Evolutionary conservation across 2,329 filamentous ascomycete species (phyloP).

Genomic region (Beauveria rudraprayagi): DNA sequence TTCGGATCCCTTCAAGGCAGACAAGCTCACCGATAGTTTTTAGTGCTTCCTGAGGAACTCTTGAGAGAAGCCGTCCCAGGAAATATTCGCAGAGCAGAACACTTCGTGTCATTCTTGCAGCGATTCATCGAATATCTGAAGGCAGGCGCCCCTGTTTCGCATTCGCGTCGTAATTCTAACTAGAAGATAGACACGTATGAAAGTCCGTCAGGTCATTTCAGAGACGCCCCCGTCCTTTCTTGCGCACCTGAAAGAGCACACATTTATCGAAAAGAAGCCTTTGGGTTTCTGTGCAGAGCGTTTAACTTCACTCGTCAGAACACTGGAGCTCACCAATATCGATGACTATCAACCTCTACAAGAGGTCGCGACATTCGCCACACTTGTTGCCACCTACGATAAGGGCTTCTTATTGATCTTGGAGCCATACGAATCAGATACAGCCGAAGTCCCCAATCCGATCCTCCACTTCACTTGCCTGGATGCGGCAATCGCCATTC

Average conservation of each 20-base stretch:
- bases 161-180: not conserved
- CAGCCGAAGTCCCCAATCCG: constrained; percentile 89
- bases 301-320: constrained; percentile 86
- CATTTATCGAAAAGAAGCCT: constrained; percentile 95
- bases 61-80: constrained; percentile 93
- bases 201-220: constrained; percentile 92
- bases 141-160: constrained; percentile 20
- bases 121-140: constrained; percentile 97
- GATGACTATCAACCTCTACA: constrained; percentile 96
- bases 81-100: constrained; percentile 91
- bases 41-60: constrained; percentile 81
- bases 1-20: not conserved
- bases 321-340: constrained; percentile 91
- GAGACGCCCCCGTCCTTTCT: constrained; percentile 94
- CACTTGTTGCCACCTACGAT: constrained; percentile 91
- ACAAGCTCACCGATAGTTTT: constrained; percentile 14
- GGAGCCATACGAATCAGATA: constrained; percentile 95
- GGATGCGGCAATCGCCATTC: constrained; percentile 95
- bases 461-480: constrained; percentile 96
- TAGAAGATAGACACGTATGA: constrained; percentile 75
- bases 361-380: constrained; percentile 96
- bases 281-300: constrained; percentile 91
- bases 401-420: constrained; percentile 92
- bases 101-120: constrained; percentile 91
- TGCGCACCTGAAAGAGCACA: constrained; percentile 85